Percentiles rank a stretch among this genome's conserved stretches.
Conservation (phyloP, 179 eudicot species). For the Actinidia arguta region DNA sequence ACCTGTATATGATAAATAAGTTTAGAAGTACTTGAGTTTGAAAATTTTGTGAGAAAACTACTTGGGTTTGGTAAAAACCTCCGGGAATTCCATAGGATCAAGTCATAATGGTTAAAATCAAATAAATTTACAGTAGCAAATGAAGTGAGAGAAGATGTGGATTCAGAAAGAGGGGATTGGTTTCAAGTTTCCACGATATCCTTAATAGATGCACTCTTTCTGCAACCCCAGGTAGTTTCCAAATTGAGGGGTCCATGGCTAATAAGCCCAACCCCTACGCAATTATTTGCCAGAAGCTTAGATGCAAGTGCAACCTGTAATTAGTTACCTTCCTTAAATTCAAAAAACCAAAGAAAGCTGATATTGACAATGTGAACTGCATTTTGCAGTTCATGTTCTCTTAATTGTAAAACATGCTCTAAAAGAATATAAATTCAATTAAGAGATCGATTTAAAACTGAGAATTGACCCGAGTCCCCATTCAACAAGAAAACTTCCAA, state of each 20-base stretch:
- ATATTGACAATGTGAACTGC: not conserved
- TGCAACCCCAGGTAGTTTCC: too few species aligned
- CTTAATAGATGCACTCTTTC: too few species aligned
- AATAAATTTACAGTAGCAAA: too few species aligned
- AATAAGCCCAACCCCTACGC: not conserved
- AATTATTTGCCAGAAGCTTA: not conserved
- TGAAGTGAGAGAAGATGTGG: too few species aligned
- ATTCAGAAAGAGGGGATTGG: too few species aligned
- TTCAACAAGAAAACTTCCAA: constrained; percentile 85
- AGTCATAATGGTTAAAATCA: too few species aligned
- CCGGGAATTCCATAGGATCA: too few species aligned
- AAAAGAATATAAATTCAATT: constrained; percentile 24
- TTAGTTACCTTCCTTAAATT: not conserved
- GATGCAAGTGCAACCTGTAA: not conserved
- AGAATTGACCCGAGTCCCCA: constrained; percentile 90
- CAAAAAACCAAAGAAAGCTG: not conserved
- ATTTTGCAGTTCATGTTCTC: not conserved
- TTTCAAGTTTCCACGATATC: too few species aligned
- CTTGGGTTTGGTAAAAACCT: too few species aligned
- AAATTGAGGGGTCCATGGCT: constrained; percentile 3
- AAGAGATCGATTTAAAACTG: constrained; percentile 68
- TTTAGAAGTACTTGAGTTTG: too few species aligned
- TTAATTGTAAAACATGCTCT: not conserved
- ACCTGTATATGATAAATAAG: too few species aligned
- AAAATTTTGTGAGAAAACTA: too few species aligned